phyloP scores from a whole-genome alignment of 331 rosid species.

The Saraca asoca region DNA sequence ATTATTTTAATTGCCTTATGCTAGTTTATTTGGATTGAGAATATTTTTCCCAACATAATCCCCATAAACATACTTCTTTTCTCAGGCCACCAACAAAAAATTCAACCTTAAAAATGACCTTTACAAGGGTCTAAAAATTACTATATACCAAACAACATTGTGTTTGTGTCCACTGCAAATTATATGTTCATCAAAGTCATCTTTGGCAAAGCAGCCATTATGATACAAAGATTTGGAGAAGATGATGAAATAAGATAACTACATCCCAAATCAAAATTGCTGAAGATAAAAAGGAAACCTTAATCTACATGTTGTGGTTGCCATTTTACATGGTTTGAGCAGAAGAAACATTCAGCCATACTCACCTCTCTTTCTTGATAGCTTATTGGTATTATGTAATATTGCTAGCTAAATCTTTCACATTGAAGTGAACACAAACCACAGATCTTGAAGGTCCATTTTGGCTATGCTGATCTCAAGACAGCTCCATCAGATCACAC shows the following conservation, averaged over 20 bases:
- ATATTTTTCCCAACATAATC: no score
- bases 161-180: no score
- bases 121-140: no score
- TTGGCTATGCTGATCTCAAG: constrained; percentile 13
- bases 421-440: constrained; percentile 16
- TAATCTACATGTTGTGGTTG: constrained; percentile 16
- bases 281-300: neutral
- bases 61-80: no score
- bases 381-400: neutral
- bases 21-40: no score
- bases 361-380: constrained; percentile 14
- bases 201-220: constrained; percentile 4
- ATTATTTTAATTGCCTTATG: no score
- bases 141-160: no score
- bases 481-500: constrained; percentile 36
- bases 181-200: no score
- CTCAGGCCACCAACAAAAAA: no score
- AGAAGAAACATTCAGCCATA: constrained; percentile 8
- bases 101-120: no score
- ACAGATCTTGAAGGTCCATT: constrained; percentile 23
- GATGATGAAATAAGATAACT: constrained; percentile 1
- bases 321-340: constrained; percentile 25
- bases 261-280: neutral
- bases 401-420: constrained; percentile 22
- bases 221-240: constrained; percentile 7